Evolutionary conservation across 129 eudicot species (phyloP).

Genomic region (Helianthus annuus): HanXRQr2.0-SUNRISE NC_035433.2:73173669-73174168

Average conservation of each 20-base stretch:
- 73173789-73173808: slow-evolving; percentile 80
- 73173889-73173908: slow-evolving; percentile 61
- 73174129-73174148: neutral
- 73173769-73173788: slow-evolving; percentile 66
- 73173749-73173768: slow-evolving; percentile 59
- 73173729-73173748: slow-evolving; percentile 83
- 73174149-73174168: slow-evolving; percentile 8
- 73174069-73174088: slow-evolving; percentile 25
- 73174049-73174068: neutral
- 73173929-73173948: slow-evolving; percentile 57
- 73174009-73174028: slow-evolving; percentile 39
- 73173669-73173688: slow-evolving; percentile 64
- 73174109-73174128: neutral
- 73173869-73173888: slow-evolving; percentile 63
- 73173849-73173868: slow-evolving; percentile 56
- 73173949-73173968: slow-evolving; percentile 52
- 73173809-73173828: slow-evolving; percentile 80
- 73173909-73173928: slow-evolving; percentile 59
- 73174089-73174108: neutral
- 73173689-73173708: slow-evolving; percentile 62
- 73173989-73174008: slow-evolving; percentile 47
- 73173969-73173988: slow-evolving; percentile 65
- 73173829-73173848: slow-evolving; percentile 86
- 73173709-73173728: slow-evolving; percentile 67
- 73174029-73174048: slow-evolving; percentile 20